Evolutionary conservation across 129 eudicot genomes (phyloP), one percentile per base, ranked within the genome.

Genomic region (Ambrosia artemisiifolia): DNA sequence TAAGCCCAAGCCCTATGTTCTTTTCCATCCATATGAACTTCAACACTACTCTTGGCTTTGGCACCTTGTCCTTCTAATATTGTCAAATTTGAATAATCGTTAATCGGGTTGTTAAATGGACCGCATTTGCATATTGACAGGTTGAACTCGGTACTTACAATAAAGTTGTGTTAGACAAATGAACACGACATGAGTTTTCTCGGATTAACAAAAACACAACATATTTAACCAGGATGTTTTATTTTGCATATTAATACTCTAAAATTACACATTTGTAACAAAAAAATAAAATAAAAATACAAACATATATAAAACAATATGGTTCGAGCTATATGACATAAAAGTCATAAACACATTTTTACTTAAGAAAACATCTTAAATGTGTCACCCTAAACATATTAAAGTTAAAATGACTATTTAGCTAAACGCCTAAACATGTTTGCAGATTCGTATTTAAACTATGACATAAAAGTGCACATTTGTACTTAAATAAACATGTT

Each of bases 21-120:
- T 95, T 95, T 74, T 95, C 99, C 99, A 95, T 95, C 99, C 99
- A 95, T 65, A 95, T 91, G 79, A 95, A 95, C 84, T 95, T 95
- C 86, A 95, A 72, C 67, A 88, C 95, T 19, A 95, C 57, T 88
- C 83, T 88, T 10, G 99, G 96, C 75, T 86, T 90, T 65, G 54
- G 84, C 63, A 72, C 54, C 62, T 65, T 34, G 75, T 79, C 83
- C 78, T 19, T 65, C 82, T 78, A 63, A 30, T 36, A 16, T 69
- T 61, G 11, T 35, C 66, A 38, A 40, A 42, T 28, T 43, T 6
- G n/a, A 65, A 67, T 59, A 17, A 16, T 32, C 5, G 16, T 75
- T 5, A 74, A 20, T 16, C 3, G 2, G 16, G 4, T 1, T 49
- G 16, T 51, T 2, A 51, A 47, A 36, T 2, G 5, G 3, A 0